A percentile compares a stretch with the other conserved stretches of the same genome.
phyloP scores from a whole-genome alignment of 75 land plant genomes.

The Sequoia sempervirens region DNA sequence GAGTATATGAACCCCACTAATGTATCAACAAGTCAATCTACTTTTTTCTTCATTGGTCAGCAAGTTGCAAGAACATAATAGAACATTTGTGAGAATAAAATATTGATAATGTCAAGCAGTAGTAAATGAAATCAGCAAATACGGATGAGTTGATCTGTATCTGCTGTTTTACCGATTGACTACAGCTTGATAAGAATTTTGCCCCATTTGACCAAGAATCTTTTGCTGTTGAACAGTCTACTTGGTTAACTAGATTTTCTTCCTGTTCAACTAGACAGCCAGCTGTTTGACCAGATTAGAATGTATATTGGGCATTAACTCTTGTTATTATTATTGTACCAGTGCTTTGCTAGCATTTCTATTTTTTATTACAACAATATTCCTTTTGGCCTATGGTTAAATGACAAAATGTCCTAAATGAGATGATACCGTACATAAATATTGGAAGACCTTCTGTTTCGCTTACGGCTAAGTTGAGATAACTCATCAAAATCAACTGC shows the following conservation, averaged over 20 bases:
- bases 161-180: not conserved
- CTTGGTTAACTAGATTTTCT: not conserved
- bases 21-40: too few relatives aligned
- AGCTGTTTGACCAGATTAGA: not conserved
- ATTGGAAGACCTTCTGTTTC: not conserved
- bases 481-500: not conserved
- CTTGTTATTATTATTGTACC: not conserved
- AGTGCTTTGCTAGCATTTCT: not conserved
- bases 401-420: not conserved
- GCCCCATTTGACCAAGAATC: not conserved
- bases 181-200: not conserved
- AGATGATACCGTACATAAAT: not conserved
- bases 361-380: not conserved
- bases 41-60: too few relatives aligned
- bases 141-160: not conserved
- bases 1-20: not conserved
- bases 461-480: not conserved
- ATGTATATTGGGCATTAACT: not conserved
- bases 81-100: too few relatives aligned
- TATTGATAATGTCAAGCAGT: not conserved
- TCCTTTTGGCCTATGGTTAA: not conserved
- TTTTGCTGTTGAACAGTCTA: not conserved
- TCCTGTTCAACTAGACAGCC: not conserved
- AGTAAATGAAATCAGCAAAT: not conserved
- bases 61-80: too few relatives aligned